Base-by-base conservation (phyloP, 129 eudicot genomes). In the Arctium minus region DNA sequence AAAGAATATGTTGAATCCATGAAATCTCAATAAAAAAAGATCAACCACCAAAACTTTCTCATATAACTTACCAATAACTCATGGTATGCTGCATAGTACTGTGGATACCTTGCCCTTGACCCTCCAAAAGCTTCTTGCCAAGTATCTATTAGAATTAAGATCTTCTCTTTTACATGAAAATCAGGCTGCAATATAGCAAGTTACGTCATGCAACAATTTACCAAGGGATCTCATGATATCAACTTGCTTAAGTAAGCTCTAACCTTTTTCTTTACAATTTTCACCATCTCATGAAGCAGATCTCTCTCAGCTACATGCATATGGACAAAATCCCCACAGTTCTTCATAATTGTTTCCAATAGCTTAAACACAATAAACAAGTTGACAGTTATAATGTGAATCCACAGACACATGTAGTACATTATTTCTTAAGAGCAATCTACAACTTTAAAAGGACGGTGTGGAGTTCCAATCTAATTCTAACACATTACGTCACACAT, bases 101-200 rank as follows among this genome's bases (percentile, higher is more conserved):
- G 98, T 50, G 98, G 97, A 88, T 90, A 92, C 86, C 97, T 92
- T 84, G 92, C 97, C 84, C 94, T 90, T 78, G 97, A 79, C 75
- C 97, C 98, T 76, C 98, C 98, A 73, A 94, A 94, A 72, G 91
- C 89, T 86, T 94, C 97, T 94, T 94, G 98, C 98, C 98, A 94
- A 72, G 97, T 94, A 79, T 94, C 97, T 70, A 94, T 87, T 39
- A 92, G 91, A 83, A 88, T 88, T 76, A 94, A 88, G 82, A 94
- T 92, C 88, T 94, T 94, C 88, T 94, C 98, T 79, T 94, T 94
- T 18, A 94, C 98, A 81, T 90, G 96, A 76, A 89, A 86, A 86
- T 92, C 97, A 72, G 98, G 97, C 96, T 92, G 86, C 85, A 88
- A 33, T 70, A 30, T 40, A 44, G 11, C 69, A 83, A 11, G 46